Percentiles rank a stretch among this genome's conserved stretches.
phyloP scores from a whole-genome alignment of 176 grass and related monocot species.

The Microstegium vimineum region DNA sequence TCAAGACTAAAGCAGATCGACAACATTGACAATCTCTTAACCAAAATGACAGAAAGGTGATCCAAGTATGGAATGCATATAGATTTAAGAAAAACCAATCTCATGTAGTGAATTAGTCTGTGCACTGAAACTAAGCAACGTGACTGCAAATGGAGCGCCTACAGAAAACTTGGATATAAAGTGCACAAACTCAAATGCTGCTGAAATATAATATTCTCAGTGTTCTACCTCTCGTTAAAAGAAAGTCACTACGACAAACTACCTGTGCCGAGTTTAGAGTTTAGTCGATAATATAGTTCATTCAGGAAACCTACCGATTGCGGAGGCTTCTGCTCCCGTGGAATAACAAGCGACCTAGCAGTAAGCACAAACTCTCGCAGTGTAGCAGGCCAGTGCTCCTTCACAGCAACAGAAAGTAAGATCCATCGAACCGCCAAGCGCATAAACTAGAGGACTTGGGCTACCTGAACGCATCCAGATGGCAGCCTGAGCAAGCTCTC shows the following conservation, averaged over 20 bases:
- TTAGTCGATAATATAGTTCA: background rate
- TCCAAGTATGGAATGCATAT: background rate
- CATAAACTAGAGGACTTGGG: background rate
- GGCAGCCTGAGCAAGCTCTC: conserved; percentile 60
- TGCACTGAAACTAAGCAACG: background rate
- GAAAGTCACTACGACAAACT: background rate
- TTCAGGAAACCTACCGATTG: conserved; percentile 43
- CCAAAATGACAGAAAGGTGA: background rate
- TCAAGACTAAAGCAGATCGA: conserved; percentile 1
- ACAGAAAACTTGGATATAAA: background rate
- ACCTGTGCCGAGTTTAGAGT: background rate
- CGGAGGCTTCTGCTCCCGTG: conserved; percentile 45
- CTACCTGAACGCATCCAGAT: conserved; percentile 65
- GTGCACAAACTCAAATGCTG: background rate
- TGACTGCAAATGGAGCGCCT: background rate
- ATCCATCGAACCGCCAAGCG: background rate
- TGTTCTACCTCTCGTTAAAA: background rate
- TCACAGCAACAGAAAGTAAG: background rate
- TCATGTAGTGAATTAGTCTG: background rate
- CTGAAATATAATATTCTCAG: background rate
- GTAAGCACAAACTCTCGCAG: conserved; percentile 57
- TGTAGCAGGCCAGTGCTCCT: conserved; percentile 63
- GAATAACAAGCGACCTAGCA: conserved; percentile 59
- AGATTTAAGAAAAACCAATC: background rate
- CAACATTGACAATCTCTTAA: background rate